Evolutionary conservation across 2,329 filamentous ascomycete species (phyloP).

Genomic region (Aphanocladium album): DNA sequence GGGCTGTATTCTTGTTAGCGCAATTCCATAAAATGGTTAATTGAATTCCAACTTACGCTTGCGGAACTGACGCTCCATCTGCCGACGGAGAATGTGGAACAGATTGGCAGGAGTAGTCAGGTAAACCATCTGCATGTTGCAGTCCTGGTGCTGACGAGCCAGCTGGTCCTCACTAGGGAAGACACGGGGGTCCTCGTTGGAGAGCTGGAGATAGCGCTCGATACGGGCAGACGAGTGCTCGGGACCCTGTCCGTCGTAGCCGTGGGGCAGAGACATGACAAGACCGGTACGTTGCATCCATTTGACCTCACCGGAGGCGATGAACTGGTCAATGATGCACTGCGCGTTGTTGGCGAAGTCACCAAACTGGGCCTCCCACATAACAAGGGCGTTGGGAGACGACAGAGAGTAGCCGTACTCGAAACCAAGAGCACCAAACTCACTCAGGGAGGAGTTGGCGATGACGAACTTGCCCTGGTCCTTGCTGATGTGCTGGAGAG

Average conservation of each 20-base stretch:
- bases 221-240: slow-evolving; percentile 97
- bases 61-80: slow-evolving; percentile 99
- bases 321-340: slow-evolving; percentile 98
- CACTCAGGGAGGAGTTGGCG: slow-evolving; percentile 82
- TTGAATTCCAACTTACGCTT: slow-evolving; percentile 66
- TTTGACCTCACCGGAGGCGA: slow-evolving; percentile 95
- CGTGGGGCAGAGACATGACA: slow-evolving; percentile 93
- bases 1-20: slow-evolving; percentile 47
- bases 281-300: slow-evolving; percentile 98
- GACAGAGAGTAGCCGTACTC: slow-evolving; percentile 98
- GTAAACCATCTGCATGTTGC: slow-evolving; percentile 98
- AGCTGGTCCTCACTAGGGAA: slow-evolving; percentile 88
- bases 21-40: neutral
- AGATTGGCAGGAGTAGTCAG: slow-evolving; percentile 94
- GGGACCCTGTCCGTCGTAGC: slow-evolving; percentile 96
- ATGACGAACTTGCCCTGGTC: slow-evolving; percentile 96
- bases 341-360: slow-evolving; percentile 99
- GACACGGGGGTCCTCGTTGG: slow-evolving; percentile 92
- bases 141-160: slow-evolving; percentile 96
- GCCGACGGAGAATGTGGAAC: slow-evolving; percentile 93
- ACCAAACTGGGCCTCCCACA: slow-evolving; percentile 99
- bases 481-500: slow-evolving; percentile 80
- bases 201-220: slow-evolving; percentile 94
- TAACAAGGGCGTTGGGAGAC: slow-evolving; percentile 92
- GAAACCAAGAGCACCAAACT: slow-evolving; percentile 77